phyloP scores from a whole-genome alignment of 768 basidiomycete species.

The Lactifluus volemus region DNA sequence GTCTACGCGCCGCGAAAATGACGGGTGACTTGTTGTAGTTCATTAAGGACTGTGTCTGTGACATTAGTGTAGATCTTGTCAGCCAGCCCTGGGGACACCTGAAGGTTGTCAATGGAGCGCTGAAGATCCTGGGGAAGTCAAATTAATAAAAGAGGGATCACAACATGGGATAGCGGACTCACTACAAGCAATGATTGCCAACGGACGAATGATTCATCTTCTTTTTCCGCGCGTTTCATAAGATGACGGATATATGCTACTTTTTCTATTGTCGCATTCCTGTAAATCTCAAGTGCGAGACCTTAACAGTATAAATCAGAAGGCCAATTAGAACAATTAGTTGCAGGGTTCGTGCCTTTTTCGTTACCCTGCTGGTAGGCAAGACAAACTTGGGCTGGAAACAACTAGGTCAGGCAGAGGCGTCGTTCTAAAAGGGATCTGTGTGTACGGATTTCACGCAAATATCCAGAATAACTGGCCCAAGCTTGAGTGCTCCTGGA shows the following conservation, averaged over 20 bases:
- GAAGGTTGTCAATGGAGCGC: conserved; percentile 1
- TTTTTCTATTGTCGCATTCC: conserved; percentile 19
- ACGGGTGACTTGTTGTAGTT: conserved; percentile 6
- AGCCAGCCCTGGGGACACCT: background rate
- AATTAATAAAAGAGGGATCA: background rate
- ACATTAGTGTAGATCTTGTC: conserved; percentile 9
- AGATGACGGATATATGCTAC: conserved; percentile 16
- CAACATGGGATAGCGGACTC: background rate
- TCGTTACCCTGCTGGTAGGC: conserved; percentile 17
- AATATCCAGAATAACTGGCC: conserved; percentile 21
- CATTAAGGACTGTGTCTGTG: conserved; percentile 1
- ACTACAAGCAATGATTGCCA: conserved; percentile 14
- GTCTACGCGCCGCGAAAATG: background rate
- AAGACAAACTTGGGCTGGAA: conserved; percentile 17
- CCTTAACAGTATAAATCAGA: background rate
- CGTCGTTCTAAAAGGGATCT: background rate
- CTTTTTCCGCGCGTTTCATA: conserved; percentile 3
- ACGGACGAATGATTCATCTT: background rate
- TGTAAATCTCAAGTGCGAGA: conserved; percentile 17
- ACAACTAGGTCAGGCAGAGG: background rate
- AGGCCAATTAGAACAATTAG: no score
- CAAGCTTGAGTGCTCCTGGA: conserved; percentile 20
- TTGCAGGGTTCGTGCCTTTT: conserved; percentile 2
- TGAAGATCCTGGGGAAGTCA: conserved; percentile 3
- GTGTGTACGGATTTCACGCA: conserved; percentile 19